Evolutionary conservation across 805 yeast species (phyloP).

Genomic region (Pichia cabralensis): DNA sequence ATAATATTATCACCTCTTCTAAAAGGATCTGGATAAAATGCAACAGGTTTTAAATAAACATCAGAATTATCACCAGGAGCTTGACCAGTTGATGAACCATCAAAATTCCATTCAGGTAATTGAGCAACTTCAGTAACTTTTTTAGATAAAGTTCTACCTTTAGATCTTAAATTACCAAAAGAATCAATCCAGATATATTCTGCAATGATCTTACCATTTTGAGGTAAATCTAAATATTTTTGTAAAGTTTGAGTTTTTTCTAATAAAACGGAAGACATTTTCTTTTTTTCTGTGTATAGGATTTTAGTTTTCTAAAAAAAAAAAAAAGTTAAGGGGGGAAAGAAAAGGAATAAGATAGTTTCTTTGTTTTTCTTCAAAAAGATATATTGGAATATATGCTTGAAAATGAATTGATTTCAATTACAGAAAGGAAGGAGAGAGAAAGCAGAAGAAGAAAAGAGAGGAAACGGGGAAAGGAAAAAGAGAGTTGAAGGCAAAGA

Average conservation of each 20-base stretch:
- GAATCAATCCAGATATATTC: slow-evolving; percentile 99
- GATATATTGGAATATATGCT: too few relatives aligned
- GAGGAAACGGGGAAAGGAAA: not conserved
- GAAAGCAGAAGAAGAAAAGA: not conserved
- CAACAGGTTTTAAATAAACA: slow-evolving; percentile 89
- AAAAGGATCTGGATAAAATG: slow-evolving; percentile 93
- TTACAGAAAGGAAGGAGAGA: not conserved
- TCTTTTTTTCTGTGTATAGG: too few relatives aligned
- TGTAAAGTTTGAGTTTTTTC: slow-evolving; percentile 73
- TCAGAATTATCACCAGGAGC: slow-evolving; percentile 98
- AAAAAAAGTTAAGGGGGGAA: too few relatives aligned
- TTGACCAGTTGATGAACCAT: slow-evolving; percentile 97
- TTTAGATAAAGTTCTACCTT: slow-evolving; percentile 77
- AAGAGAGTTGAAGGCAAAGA: not conserved
- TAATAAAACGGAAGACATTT: slow-evolving; percentile 19
- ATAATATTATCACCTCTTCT: slow-evolving; percentile 96
- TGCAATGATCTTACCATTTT: slow-evolving; percentile 80
- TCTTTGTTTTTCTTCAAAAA: too few relatives aligned
- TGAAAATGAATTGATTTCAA: too few relatives aligned
- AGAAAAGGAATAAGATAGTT: not conserved
- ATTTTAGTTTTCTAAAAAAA: too few relatives aligned
- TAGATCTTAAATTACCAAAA: slow-evolving; percentile 82
- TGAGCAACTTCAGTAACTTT: slow-evolving; percentile 67
- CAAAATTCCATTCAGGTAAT: slow-evolving; percentile 98
- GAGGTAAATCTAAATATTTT: slow-evolving; percentile 77